Base-by-base conservation (phyloP, 2,329 filamentous ascomycete genomes). In the Cercospora janseana region DNA sequence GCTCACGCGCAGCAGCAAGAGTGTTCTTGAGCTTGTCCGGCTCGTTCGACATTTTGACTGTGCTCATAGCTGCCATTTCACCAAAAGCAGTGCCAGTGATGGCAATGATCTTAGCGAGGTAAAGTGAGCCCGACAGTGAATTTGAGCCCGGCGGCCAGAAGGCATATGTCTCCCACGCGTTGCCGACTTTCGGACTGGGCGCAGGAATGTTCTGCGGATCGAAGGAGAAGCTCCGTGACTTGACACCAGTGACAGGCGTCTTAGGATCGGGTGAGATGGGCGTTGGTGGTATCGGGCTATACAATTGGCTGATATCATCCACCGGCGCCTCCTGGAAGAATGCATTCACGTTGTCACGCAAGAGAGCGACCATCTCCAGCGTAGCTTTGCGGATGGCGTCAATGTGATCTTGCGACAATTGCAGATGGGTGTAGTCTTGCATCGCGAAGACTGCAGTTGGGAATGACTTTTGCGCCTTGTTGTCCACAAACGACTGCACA, bases 141-240 rank as follows among this genome's bases (percentile, higher is more conserved):
- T 96, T 97, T 2, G 90, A 87, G 72, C 87, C 86, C 0, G 92
- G 93, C 3, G 92, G 91, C 91, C 92, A 97, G 69, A 97, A 98
- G 0, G 91, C 92, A 68, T 72, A 93, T 82, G 72, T 92, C 86
- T 97, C 93, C 89, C 90, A 97, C 0, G 85, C 74, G 4, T 91
- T 92, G 35, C 80, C 81, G 60, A 79, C 68, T 4, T 70, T 87
- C 0, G 89, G 88, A 0, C 87, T 88, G 1, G 85, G 83, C 1
- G 85, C 83, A 1, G 89, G 91, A 2, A 88, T 74, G 55, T 87
- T 90, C 63, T 80, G 86, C 0, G 82, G 77, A 63, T 95, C 89
- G 52, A 95, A 82, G 48, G 84, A 86, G 70, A 95, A 92, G 21
- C 54, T 59, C 1, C 87, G 81, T 16, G 35, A 40, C 59, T 88